phyloP scores from a whole-genome alignment of 768 basidiomycete genomes.

The Trametes maxima region DNA sequence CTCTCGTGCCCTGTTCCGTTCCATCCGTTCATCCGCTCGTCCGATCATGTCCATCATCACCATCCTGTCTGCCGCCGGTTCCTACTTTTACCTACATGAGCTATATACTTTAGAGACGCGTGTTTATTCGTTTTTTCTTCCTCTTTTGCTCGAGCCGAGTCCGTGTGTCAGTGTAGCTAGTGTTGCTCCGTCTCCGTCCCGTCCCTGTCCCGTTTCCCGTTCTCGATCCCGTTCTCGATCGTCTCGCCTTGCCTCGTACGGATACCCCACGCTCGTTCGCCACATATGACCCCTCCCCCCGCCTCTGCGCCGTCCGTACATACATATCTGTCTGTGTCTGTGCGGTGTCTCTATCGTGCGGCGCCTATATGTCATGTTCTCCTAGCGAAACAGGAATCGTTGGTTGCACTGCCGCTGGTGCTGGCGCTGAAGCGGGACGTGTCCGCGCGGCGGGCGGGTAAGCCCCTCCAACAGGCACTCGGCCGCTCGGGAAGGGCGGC shows the following conservation, averaged over 20 bases:
- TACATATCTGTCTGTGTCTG: not conserved
- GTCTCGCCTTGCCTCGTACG: constrained; percentile 3
- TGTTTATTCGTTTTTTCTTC: constrained; percentile 2
- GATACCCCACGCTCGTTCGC: constrained; percentile 26
- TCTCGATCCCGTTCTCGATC: not conserved
- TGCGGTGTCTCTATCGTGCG: not conserved
- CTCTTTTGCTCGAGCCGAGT: too few species aligned
- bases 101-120: constrained; percentile 5
- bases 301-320: not conserved
- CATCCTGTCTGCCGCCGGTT: too few species aligned
- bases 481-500: too few species aligned
- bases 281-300: constrained; percentile 17
- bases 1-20: too few species aligned
- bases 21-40: not conserved
- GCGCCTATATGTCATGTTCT: not conserved
- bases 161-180: too few species aligned
- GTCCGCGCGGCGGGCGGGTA: not conserved
- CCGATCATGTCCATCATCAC: too few species aligned
- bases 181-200: constrained; percentile 3
- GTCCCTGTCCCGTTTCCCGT: not conserved
- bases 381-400: not conserved
- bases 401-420: not conserved
- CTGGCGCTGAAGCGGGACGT: not conserved
- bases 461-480: too few species aligned
- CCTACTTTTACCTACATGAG: not conserved